Evolutionary conservation across 169 alveolate genomes (phyloP).

Genomic region (Plasmodium vivax): DNA sequence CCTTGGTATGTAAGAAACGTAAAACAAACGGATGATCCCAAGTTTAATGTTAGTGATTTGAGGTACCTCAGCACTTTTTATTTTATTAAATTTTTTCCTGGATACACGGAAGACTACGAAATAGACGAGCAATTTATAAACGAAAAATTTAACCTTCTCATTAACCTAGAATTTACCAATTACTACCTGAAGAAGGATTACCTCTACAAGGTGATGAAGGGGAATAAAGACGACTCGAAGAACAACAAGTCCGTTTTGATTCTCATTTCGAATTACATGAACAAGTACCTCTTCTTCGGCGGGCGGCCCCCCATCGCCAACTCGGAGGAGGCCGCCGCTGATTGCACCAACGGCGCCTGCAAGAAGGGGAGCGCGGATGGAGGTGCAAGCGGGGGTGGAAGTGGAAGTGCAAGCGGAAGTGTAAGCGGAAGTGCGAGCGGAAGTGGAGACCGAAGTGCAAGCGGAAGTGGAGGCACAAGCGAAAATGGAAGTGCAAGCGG

Average conservation of each 20-base stretch:
- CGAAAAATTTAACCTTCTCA: conserved; percentile 5
- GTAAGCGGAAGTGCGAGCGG: background rate
- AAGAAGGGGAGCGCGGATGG: background rate
- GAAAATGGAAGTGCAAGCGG: background rate
- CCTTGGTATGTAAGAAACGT: conserved; percentile 36
- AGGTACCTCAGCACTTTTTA: conserved; percentile 38
- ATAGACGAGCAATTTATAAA: background rate
- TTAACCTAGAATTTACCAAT: conserved; percentile 8
- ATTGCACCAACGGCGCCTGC: background rate
- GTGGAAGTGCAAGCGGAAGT: too few relatives aligned
- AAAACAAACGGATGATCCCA: background rate
- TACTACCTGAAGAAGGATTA: conserved; percentile 24
- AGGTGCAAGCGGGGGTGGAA: background rate
- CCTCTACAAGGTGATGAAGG: background rate
- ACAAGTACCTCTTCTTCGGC: background rate
- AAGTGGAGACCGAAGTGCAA: background rate
- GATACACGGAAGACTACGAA: background rate
- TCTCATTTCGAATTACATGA: background rate
- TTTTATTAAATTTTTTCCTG: conserved; percentile 47
- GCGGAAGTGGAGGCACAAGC: background rate
- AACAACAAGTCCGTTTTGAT: background rate
- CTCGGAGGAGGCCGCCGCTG: background rate
- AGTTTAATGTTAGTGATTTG: conserved; percentile 23
- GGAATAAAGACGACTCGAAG: background rate
- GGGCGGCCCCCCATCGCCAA: background rate